Conservation (phyloP, 2,329 filamentous ascomycete species). For the Microcyclospora tardicrescens region DNA sequence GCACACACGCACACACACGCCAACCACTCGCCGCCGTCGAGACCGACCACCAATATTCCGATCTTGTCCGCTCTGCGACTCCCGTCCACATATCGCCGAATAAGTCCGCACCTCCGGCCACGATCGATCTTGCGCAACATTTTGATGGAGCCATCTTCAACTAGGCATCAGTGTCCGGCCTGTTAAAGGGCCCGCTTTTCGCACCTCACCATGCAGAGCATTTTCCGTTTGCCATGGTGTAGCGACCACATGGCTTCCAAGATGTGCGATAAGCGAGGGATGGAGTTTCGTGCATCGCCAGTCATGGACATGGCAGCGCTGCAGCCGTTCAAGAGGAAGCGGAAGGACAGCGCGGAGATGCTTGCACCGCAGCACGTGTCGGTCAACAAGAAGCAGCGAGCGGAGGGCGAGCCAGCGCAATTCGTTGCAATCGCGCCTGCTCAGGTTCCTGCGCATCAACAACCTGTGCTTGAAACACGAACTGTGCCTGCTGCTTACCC, state of each 20-base stretch:
- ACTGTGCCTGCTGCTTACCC: too few relatives aligned
- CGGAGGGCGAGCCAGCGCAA: not conserved
- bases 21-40: too few relatives aligned
- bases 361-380: conserved; percentile 7
- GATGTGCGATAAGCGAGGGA: conserved; percentile 29
- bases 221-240: conserved; percentile 39
- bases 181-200: conserved; percentile 6
- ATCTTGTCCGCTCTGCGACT: too few relatives aligned
- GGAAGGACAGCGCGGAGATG: conserved; percentile 35
- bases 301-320: conserved; percentile 34
- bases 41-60: too few relatives aligned
- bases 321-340: conserved; percentile 47
- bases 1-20: too few relatives aligned
- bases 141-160: conserved; percentile 15
- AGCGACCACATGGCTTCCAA: conserved; percentile 24
- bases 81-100: too few relatives aligned
- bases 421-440: not conserved
- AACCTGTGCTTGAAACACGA: too few relatives aligned
- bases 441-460: too few relatives aligned
- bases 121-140: not conserved
- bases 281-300: conserved; percentile 30
- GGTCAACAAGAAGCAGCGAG: conserved; percentile 4
- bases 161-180: conserved; percentile 8
- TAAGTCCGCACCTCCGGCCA: too few relatives aligned
- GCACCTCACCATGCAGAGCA: conserved; percentile 34